Conservation (phyloP, 768 basidiomycete species). For the Rhodotorula sphaerocarpa region DNA sequence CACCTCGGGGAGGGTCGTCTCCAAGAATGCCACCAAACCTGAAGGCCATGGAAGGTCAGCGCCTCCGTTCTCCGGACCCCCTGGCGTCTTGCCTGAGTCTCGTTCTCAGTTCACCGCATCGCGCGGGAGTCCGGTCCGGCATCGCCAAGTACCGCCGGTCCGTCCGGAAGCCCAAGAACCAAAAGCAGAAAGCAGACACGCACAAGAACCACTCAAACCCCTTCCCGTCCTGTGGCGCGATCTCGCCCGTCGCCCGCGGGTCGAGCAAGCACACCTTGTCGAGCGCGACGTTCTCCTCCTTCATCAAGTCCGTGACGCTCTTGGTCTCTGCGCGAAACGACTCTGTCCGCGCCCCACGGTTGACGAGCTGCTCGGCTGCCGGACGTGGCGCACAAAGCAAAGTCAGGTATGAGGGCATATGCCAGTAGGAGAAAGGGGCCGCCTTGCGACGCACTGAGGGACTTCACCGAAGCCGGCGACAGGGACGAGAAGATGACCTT, state of each 20-base stretch:
- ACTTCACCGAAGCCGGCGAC: conserved; percentile 59
- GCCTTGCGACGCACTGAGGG: conserved; percentile 47
- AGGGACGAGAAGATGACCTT: conserved; percentile 76
- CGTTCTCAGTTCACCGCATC: too few species aligned
- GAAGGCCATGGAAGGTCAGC: background rate
- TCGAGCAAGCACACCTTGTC: conserved; percentile 83
- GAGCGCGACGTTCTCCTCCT: conserved; percentile 44
- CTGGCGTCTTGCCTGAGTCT: too few species aligned
- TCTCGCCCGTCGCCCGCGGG: conserved; percentile 63
- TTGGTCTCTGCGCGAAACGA: conserved; percentile 48
- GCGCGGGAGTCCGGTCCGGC: too few species aligned
- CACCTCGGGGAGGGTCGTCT: conserved; percentile 76
- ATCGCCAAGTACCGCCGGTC: too few species aligned
- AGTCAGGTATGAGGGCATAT: conserved; percentile 29
- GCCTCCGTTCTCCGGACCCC: too few species aligned
- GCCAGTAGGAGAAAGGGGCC: conserved; percentile 35
- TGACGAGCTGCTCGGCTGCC: conserved; percentile 20
- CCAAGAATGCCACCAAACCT: conserved; percentile 51
- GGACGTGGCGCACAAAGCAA: background rate
- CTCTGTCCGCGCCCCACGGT: conserved; percentile 42
- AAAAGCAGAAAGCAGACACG: background rate
- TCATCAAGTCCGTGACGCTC: conserved; percentile 58
- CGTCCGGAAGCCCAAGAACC: too few species aligned
- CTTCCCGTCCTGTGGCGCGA: conserved; percentile 69
- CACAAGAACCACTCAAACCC: conserved; percentile 77